Evolutionary conservation across 2,329 filamentous ascomycete genomes (phyloP), one percentile per base, ranked within the genome.

Genomic region (Hypoxylon sp.): DNA sequence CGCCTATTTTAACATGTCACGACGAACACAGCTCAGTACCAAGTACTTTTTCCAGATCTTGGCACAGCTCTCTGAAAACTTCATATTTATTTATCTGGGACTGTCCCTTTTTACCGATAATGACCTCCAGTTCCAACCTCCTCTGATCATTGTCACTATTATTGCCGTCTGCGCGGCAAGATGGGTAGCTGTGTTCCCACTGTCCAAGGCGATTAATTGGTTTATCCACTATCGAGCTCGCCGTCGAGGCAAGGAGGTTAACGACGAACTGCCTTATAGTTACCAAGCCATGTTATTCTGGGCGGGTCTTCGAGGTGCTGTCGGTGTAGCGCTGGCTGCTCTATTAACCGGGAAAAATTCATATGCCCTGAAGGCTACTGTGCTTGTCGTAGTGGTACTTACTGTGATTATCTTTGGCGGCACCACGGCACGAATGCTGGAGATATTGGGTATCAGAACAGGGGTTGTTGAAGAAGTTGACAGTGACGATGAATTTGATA

Each of bases 281-380:
- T 97, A 98, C 81, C 96, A 98, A 81, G 94, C 92, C n/a, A 98
- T 99, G 96, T 88, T 99, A n/a, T 99, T 97, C 83, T 99, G 96
- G 96, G 96, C 96, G 14, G 96, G 96, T 26, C 86, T 99, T 31
- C 93, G 96, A 70, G 96, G 96, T 75, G 96, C 96, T 51, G 96
- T 99, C 74, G 96, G 96, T 63, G 96, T 99, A 37, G 96, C 96
- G 1, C 85, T 99, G 51, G 96, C 96, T 33, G 95, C 95, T 22
- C 92, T 97, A 26, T 86, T 99, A 51, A 91, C 89, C 0, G 96
- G 94, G 50, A 89, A 90, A 59, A 96, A 97, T 77, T 90, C 90
- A 0, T 91, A 91, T 64, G 93, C 94, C 0, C 85, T 99, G 37
- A 92, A 94, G 74, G 96, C 96, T 5, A 99, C 96, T 0, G 95